phyloP scores from a whole-genome alignment of 2,329 filamentous ascomycete species.

The Aspergillus ochraceoroseus region DNA sequence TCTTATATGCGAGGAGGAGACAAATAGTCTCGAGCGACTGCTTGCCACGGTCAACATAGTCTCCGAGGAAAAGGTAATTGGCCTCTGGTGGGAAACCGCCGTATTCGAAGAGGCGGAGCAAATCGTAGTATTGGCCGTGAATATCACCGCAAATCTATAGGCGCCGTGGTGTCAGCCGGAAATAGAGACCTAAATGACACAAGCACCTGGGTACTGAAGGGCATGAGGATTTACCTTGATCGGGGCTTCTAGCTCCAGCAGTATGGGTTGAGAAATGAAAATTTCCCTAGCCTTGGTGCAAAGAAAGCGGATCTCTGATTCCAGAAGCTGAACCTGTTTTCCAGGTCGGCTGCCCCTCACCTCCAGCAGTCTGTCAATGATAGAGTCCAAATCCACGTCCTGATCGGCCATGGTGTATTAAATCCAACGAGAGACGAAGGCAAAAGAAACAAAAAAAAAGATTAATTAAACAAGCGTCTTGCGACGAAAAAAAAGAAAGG shows the following conservation, averaged over 20 bases:
- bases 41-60: slow-evolving; percentile 98
- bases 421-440: slow-evolving; percentile 31
- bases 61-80: slow-evolving; percentile 98
- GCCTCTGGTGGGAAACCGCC: slow-evolving; percentile 96
- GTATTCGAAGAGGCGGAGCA: slow-evolving; percentile 95
- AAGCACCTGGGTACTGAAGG: not conserved
- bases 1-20: slow-evolving; percentile 95
- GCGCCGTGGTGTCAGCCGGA: slow-evolving; percentile 16
- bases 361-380: slow-evolving; percentile 97
- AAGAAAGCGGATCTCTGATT: slow-evolving; percentile 92
- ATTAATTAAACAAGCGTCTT: slow-evolving; percentile 21
- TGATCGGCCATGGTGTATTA: slow-evolving; percentile 63
- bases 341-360: slow-evolving; percentile 95
- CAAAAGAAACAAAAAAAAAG: slow-evolving; percentile 22
- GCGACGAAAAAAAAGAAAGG: slow-evolving; percentile 24
- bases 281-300: slow-evolving; percentile 99
- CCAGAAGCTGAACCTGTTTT: slow-evolving; percentile 95
- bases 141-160: slow-evolving; percentile 97
- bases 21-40: slow-evolving; percentile 98
- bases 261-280: slow-evolving; percentile 97
- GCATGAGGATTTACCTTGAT: slow-evolving; percentile 71
- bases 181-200: slow-evolving; percentile 1
- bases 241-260: slow-evolving; percentile 94
- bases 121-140: slow-evolving; percentile 97
- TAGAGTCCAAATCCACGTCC: slow-evolving; percentile 97